Evolutionary conservation across 164 flowering plant species (phyloP).

Genomic region (Stephania cephalantha): DNA sequence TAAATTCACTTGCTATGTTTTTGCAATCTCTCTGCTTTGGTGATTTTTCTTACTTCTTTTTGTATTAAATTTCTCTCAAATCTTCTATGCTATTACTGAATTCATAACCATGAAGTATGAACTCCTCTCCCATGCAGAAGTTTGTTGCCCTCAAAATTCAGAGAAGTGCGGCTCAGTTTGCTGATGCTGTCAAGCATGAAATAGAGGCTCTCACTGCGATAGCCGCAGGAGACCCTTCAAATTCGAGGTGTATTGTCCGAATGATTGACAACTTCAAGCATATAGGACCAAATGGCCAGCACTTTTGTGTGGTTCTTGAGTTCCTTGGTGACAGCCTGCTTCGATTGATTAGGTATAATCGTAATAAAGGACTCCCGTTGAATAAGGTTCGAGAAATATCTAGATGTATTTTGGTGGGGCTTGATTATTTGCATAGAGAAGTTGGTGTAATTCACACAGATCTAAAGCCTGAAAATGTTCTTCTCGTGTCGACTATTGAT

Average conservation of each 20-base stretch:
- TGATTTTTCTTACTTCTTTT: background rate
- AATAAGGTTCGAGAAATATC: slow-evolving; percentile 78
- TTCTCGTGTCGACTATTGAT: slow-evolving; percentile 70
- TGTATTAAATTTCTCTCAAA: background rate
- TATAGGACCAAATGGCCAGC: slow-evolving; percentile 92
- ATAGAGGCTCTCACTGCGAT: slow-evolving; percentile 68
- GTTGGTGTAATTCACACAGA: slow-evolving; percentile 81
- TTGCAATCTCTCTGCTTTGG: background rate
- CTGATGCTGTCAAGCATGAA: slow-evolving; percentile 86
- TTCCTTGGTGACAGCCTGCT: slow-evolving; percentile 89
- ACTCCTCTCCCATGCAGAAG: slow-evolving; percentile 31
- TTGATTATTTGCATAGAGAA: slow-evolving; percentile 86
- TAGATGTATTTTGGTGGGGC: slow-evolving; percentile 66
- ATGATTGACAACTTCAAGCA: slow-evolving; percentile 88
- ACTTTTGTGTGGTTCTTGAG: slow-evolving; percentile 86
- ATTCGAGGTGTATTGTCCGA: slow-evolving; percentile 53
- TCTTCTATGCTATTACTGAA: background rate
- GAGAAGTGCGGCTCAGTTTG: slow-evolving; percentile 85
- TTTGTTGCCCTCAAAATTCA: slow-evolving; percentile 92
- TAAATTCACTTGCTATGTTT: no score
- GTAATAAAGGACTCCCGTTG: slow-evolving; percentile 63
- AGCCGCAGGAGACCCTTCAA: slow-evolving; percentile 61
- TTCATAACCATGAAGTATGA: background rate
- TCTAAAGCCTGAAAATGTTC: slow-evolving; percentile 88
- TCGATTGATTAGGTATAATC: slow-evolving; percentile 58